Conservation (phyloP, 2,329 filamentous ascomycete genomes). For the Fusarium veterinarium region DNA sequence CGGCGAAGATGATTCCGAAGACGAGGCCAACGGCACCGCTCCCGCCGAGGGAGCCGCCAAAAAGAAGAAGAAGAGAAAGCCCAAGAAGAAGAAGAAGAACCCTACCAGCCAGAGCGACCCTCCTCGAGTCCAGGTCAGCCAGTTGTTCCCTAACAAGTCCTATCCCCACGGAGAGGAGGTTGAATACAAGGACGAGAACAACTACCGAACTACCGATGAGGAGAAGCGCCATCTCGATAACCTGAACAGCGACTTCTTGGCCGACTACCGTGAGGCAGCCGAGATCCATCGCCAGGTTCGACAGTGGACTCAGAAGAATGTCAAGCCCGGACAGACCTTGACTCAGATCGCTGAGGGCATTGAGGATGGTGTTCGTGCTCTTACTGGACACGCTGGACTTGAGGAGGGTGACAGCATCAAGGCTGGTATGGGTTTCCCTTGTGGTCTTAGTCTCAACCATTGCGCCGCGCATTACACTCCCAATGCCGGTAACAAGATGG, state of each 20-base stretch:
- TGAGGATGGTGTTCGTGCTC: conserved; percentile 80
- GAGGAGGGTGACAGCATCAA: conserved; percentile 81
- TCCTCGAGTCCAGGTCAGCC: conserved; percentile 76
- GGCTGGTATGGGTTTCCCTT: conserved; percentile 88
- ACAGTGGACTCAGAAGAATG: conserved; percentile 82
- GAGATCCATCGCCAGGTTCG: conserved; percentile 91
- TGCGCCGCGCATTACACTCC: conserved; percentile 89
- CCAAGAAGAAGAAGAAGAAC: conserved; percentile 85
- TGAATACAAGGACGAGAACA: conserved; percentile 81
- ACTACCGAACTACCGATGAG: conserved; percentile 81
- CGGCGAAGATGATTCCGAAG: conserved; percentile 64
- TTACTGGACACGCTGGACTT: conserved; percentile 81
- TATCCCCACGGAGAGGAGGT: conserved; percentile 83
- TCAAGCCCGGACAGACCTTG: conserved; percentile 83
- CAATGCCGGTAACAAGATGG: conserved; percentile 84
- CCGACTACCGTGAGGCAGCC: conserved; percentile 85
- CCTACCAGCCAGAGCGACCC: conserved; percentile 79
- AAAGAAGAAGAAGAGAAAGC: conserved; percentile 79
- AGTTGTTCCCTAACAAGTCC: conserved; percentile 76
- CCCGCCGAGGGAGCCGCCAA: conserved; percentile 53
- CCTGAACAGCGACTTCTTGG: conserved; percentile 82
- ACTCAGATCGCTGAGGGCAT: conserved; percentile 90
- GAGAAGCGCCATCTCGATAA: conserved; percentile 87
- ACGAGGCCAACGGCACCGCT: conserved; percentile 57
- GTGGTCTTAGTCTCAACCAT: conserved; percentile 84